Percentiles rank a stretch among this genome's conserved stretches.
Evolutionary conservation across 257 asterid species (phyloP).

Genomic region (Fraxinus anomala): DNA sequence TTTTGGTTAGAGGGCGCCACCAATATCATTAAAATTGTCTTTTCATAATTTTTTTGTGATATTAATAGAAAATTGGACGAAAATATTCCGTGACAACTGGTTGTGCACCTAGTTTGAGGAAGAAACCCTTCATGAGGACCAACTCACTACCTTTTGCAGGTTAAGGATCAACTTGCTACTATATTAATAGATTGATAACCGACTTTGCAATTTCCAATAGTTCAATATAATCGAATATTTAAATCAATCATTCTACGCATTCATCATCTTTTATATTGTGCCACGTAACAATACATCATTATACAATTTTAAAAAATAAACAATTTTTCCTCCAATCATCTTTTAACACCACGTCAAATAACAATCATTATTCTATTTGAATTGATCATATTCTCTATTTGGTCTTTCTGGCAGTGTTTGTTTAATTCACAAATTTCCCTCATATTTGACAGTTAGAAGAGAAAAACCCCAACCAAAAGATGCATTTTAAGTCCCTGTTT

Average conservation of each 20-base stretch:
- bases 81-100: no score
- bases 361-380: no score
- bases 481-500: no score
- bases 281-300: no score
- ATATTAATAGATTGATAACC: background rate
- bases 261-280: no score
- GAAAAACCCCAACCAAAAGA: background rate
- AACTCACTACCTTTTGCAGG: background rate
- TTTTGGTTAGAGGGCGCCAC: background rate
- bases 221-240: background rate
- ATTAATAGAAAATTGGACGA: background rate
- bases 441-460: slow-evolving; percentile 18
- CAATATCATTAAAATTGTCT: background rate
- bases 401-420: background rate
- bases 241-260: no score
- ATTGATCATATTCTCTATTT: background rate
- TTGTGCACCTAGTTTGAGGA: background rate
- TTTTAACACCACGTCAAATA: no score
- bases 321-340: no score
- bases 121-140: background rate
- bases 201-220: background rate
- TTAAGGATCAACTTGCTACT: background rate
- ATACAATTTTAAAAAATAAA: no score
- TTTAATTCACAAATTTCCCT: no score
- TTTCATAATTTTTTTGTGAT: background rate